phyloP scores from a whole-genome alignment of 225 moss, liverwort and hornwort genomes.

The Marchantia polymorpha region DNA sequence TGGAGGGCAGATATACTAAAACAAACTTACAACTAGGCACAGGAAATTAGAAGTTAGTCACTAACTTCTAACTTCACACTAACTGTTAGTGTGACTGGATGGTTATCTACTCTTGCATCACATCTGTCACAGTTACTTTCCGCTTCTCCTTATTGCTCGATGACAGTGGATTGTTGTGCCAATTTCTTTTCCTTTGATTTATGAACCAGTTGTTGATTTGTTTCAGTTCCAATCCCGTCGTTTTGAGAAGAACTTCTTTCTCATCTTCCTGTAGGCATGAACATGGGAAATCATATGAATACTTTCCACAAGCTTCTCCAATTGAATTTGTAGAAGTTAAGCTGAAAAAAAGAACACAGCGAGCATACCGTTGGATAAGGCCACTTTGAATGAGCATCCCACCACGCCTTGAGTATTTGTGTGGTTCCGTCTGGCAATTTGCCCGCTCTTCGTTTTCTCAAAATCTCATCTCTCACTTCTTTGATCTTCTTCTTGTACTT shows the following conservation, averaged over 20 bases:
- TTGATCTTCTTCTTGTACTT: conserved; percentile 63
- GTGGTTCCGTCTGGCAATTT: conserved; percentile 90
- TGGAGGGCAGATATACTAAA: too few relatives aligned
- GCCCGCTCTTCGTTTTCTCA: conserved; percentile 79
- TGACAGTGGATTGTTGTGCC: conserved; percentile 65
- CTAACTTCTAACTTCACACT: too few relatives aligned
- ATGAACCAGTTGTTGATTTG: conserved; percentile 97
- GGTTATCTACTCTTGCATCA: too few relatives aligned
- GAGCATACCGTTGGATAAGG: conserved; percentile 78
- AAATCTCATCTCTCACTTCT: conserved; percentile 80
- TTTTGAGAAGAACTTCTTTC: conserved; percentile 69
- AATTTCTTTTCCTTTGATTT: conserved; percentile 86
- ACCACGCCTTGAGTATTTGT: conserved; percentile 75
- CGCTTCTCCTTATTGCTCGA: too few relatives aligned
- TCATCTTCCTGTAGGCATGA: conserved; percentile 73
- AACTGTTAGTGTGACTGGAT: too few relatives aligned
- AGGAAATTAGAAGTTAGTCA: too few relatives aligned
- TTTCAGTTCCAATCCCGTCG: conserved; percentile 81
- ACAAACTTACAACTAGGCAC: too few relatives aligned
- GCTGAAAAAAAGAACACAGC: not conserved
- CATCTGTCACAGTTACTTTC: too few relatives aligned
- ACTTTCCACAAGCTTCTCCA: too few relatives aligned
- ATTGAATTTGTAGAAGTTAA: too few relatives aligned
- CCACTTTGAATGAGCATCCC: conserved; percentile 66
- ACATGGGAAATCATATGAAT: too few relatives aligned